Percentiles rank a stretch among this genome's conserved stretches.
These are phyloP conservation scores for Ramaria sp. DNA, from an alignment of 768 basidiomycete genomes.

Conservation along the genomic window DNA sequence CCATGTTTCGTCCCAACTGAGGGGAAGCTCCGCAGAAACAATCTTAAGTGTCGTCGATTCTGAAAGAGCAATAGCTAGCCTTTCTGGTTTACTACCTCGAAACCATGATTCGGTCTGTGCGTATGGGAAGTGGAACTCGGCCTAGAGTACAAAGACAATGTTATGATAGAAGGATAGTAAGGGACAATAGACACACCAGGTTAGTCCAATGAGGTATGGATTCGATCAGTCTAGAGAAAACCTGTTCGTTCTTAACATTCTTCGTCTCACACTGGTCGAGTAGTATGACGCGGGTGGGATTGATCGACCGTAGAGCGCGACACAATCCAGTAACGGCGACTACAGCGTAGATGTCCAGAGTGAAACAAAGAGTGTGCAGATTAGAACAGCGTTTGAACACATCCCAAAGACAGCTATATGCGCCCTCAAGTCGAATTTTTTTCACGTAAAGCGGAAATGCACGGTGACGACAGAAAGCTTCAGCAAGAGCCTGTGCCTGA, in stretches of 20 bases:
- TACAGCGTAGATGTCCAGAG: background rate
- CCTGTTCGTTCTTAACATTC: background rate
- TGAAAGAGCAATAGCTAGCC: background rate
- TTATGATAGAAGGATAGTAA: background rate
- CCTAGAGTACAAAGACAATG: background rate
- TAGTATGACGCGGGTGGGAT: background rate
- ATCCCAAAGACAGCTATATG: background rate
- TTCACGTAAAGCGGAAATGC: slow-evolving; percentile 20
- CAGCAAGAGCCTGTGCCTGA: slow-evolving; percentile 29
- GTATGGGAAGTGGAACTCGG: background rate
- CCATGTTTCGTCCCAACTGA: background rate
- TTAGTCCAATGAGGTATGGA: background rate
- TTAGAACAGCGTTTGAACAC: background rate
- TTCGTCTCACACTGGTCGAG: background rate
- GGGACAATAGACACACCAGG: background rate
- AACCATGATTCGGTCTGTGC: background rate
- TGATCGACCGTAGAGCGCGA: background rate
- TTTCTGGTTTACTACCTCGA: background rate
- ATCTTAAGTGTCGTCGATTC: background rate
- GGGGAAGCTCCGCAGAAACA: background rate
- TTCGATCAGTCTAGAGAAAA: background rate
- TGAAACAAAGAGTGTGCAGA: background rate
- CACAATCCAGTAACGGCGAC: background rate
- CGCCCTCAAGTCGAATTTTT: background rate
- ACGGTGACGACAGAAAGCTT: slow-evolving; percentile 28